Evolutionary conservation across 2,329 filamentous ascomycete genomes (phyloP).

Genomic region (Xylariales sp.): DNA sequence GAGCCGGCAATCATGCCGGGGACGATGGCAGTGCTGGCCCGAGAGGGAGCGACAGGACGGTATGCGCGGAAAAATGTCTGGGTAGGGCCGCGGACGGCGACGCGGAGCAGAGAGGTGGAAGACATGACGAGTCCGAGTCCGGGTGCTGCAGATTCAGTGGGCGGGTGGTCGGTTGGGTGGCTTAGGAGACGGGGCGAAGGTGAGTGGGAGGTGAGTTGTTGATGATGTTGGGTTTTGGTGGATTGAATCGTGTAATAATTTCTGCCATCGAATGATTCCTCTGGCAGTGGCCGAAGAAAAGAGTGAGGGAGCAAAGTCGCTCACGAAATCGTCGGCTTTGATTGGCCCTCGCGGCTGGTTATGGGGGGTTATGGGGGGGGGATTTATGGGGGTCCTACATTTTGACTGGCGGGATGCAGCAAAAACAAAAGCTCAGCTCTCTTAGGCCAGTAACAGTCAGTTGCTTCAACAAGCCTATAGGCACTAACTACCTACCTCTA

Average conservation of each 20-base stretch:
- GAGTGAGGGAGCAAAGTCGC: constrained; percentile 41
- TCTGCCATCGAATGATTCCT: constrained; percentile 45
- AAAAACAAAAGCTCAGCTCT: constrained; percentile 3
- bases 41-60: constrained; percentile 68
- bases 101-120: constrained; percentile 75
- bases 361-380: constrained; percentile 12
- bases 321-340: constrained; percentile 40
- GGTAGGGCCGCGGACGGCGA: constrained; percentile 75
- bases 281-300: constrained; percentile 27
- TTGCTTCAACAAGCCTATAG: too few relatives aligned
- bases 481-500: too few relatives aligned
- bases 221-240: constrained; percentile 28
- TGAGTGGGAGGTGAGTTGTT: constrained; percentile 17
- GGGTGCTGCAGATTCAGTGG: constrained; percentile 9
- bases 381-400: not conserved
- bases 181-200: constrained; percentile 12
- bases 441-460: too few relatives aligned
- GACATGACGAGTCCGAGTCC: constrained; percentile 63
- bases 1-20: constrained; percentile 64
- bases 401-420: not conserved
- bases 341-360: constrained; percentile 35
- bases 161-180: constrained; percentile 23
- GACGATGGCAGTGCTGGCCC: constrained; percentile 60
- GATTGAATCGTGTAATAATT: constrained; percentile 36
- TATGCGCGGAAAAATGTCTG: constrained; percentile 73